These are phyloP conservation scores for Jatropha podagrica DNA, from an alignment of 441 rosid genomes.

Conservation along the genomic window DNA sequence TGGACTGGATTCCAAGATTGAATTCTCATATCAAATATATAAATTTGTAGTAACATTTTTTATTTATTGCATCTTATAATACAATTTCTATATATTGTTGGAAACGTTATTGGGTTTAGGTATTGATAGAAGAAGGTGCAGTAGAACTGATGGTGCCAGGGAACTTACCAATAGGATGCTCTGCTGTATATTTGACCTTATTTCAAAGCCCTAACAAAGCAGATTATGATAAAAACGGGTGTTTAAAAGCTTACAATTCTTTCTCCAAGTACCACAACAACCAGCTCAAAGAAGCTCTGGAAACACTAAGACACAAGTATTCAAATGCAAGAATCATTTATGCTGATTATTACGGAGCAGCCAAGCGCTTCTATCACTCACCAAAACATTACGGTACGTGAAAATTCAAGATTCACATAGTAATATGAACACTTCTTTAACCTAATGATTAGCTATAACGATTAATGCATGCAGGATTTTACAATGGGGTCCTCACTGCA, in stretches of 20 bases:
- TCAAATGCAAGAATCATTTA: constrained; percentile 57
- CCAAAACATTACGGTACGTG: constrained; percentile 54
- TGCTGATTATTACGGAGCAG: constrained; percentile 68
- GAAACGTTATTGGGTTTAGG: constrained; percentile 25
- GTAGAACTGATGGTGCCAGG: constrained; percentile 69
- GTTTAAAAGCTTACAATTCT: constrained; percentile 44
- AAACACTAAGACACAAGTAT: constrained; percentile 40
- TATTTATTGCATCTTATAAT: too few species aligned
- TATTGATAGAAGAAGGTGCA: constrained; percentile 72
- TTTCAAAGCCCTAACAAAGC: constrained; percentile 30
- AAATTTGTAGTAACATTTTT: too few species aligned
- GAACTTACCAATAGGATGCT: constrained; percentile 65
- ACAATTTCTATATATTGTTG: not conserved
- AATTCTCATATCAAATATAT: too few species aligned
- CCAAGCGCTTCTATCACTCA: constrained; percentile 44
- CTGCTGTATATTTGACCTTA: constrained; percentile 44
- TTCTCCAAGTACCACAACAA: constrained; percentile 50
- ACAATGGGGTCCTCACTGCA: constrained; percentile 41
- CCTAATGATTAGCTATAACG: too few species aligned
- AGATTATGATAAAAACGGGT: constrained; percentile 53
- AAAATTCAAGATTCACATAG: not conserved
- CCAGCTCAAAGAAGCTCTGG: constrained; percentile 44
- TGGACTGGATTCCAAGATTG: too few species aligned
- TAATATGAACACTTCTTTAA: too few species aligned
- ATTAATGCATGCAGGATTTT: constrained; percentile 42